phyloP scores from a whole-genome alignment of 306 rosid genomes.

The Senna siamea region DNA sequence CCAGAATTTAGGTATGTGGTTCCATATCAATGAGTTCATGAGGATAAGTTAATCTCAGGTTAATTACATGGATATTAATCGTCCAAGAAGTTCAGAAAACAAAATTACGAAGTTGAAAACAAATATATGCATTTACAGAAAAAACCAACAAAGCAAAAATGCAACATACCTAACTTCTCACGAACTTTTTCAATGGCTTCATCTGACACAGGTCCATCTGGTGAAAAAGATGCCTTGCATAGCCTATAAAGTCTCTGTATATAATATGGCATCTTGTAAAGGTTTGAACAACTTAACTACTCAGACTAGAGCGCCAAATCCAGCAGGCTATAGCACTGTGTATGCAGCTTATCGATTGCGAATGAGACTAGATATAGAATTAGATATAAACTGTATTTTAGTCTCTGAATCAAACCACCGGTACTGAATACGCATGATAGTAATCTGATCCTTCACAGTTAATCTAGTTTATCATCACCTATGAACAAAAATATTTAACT shows the following conservation, averaged over 20 bases:
- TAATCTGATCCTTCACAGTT: constrained; percentile 45
- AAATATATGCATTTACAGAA: background rate
- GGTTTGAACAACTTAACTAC: constrained; percentile 72
- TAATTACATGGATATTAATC: background rate
- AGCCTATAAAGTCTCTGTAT: constrained; percentile 88
- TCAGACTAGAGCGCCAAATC: constrained; percentile 52
- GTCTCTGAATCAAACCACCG: constrained; percentile 56
- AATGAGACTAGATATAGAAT: constrained; percentile 37
- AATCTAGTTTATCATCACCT: constrained; percentile 47
- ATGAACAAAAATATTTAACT: constrained; percentile 30
- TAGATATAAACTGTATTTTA: constrained; percentile 41
- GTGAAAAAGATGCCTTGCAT: constrained; percentile 68
- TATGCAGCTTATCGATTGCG: constrained; percentile 39
- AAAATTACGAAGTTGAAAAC: background rate
- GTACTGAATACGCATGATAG: constrained; percentile 57
- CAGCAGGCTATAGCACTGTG: constrained; percentile 67
- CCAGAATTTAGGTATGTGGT: background rate
- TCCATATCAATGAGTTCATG: background rate
- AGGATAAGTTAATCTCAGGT: background rate
- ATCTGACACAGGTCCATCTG: constrained; percentile 83
- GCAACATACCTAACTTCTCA: constrained; percentile 68
- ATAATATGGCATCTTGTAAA: constrained; percentile 87
- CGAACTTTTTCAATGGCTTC: constrained; percentile 83
- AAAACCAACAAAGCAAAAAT: constrained; percentile 27
- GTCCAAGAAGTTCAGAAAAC: constrained; percentile 1